Conservation (phyloP, 1,284 basidiomycete genomes). For the Cryptococcus floricola region DNA sequence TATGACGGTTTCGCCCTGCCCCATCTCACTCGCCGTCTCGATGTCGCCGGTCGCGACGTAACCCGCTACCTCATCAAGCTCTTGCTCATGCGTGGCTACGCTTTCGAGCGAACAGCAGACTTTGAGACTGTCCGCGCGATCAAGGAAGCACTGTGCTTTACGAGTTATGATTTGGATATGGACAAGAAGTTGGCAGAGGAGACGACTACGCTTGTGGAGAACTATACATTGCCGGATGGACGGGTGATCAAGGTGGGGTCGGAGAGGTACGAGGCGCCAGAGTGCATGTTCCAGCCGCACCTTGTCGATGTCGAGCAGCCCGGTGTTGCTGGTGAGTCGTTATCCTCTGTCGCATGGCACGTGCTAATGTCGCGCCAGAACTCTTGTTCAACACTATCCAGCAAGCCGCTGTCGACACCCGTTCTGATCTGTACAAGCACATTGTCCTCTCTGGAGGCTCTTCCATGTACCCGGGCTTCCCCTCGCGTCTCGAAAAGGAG, state of each 20-base stretch:
- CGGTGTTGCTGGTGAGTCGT: slow-evolving; percentile 74
- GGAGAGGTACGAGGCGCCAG: slow-evolving; percentile 99
- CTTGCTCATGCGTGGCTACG: slow-evolving; percentile 95
- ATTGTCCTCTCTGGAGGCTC: slow-evolving; percentile 96
- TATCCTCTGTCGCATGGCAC: neutral
- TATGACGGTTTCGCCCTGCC: slow-evolving; percentile 96
- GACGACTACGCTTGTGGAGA: slow-evolving; percentile 94
- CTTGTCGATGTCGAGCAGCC: slow-evolving; percentile 96
- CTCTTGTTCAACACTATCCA: slow-evolving; percentile 97
- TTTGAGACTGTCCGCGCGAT: slow-evolving; percentile 98
- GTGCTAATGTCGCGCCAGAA: slow-evolving; percentile 54
- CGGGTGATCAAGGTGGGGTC: slow-evolving; percentile 95
- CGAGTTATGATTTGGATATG: slow-evolving; percentile 92
- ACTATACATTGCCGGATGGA: slow-evolving; percentile 94
- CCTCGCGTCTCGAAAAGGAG: slow-evolving; percentile 95
- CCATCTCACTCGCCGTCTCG: slow-evolving; percentile 87
- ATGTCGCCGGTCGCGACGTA: slow-evolving; percentile 96
- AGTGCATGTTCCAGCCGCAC: slow-evolving; percentile 99
- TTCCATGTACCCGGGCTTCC: slow-evolving; percentile 98
- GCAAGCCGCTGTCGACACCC: slow-evolving; percentile 81
- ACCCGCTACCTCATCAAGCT: slow-evolving; percentile 98
- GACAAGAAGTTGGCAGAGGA: slow-evolving; percentile 94
- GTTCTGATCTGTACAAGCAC: slow-evolving; percentile 93
- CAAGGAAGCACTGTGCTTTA: slow-evolving; percentile 98
- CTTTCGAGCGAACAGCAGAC: slow-evolving; percentile 98